Percentiles rank a stretch among this genome's conserved stretches.
Conservation (phyloP, 352 stramenopile species). For the Pythium pyrilobum region DNA sequence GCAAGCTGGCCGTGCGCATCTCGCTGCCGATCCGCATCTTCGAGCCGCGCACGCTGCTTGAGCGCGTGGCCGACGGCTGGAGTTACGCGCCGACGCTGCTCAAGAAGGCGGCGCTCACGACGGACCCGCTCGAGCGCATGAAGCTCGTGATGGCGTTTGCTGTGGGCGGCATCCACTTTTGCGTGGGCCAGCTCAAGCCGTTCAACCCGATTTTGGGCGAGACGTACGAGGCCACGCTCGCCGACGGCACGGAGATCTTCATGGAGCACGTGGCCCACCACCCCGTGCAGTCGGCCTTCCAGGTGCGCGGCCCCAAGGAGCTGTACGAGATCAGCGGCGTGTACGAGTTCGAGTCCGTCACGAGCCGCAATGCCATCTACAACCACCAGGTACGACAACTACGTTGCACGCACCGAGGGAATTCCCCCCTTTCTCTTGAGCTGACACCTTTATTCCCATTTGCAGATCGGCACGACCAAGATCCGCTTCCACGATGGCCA, state of each 20-base stretch:
- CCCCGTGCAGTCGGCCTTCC: conserved; percentile 59
- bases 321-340: conserved; percentile 50
- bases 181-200: conserved; percentile 64
- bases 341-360: conserved; percentile 71
- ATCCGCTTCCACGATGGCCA: conserved; percentile 53
- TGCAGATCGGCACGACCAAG: conserved; percentile 11
- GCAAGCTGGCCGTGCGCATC: conserved; percentile 64
- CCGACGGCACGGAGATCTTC: conserved; percentile 63
- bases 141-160: conserved; percentile 72
- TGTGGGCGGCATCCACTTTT: conserved; percentile 64
- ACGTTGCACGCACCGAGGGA: too few species aligned
- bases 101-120: conserved; percentile 52
- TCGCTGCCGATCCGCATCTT: conserved; percentile 77
- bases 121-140: conserved; percentile 58
- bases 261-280: conserved; percentile 74
- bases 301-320: conserved; percentile 33
- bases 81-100: conserved; percentile 75
- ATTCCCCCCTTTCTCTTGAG: too few species aligned
- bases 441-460: too few species aligned
- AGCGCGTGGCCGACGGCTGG: conserved; percentile 68
- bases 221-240: conserved; percentile 68
- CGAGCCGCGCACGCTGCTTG: conserved; percentile 60
- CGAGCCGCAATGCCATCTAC: conserved; percentile 58
- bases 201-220: conserved; percentile 82
- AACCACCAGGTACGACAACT: conserved; percentile 44